A percentile compares a stretch with the other conserved stretches of the same genome.
Conservation (phyloP, 2,329 filamentous ascomycete genomes). For the Sordariomycetes sp. region DNA sequence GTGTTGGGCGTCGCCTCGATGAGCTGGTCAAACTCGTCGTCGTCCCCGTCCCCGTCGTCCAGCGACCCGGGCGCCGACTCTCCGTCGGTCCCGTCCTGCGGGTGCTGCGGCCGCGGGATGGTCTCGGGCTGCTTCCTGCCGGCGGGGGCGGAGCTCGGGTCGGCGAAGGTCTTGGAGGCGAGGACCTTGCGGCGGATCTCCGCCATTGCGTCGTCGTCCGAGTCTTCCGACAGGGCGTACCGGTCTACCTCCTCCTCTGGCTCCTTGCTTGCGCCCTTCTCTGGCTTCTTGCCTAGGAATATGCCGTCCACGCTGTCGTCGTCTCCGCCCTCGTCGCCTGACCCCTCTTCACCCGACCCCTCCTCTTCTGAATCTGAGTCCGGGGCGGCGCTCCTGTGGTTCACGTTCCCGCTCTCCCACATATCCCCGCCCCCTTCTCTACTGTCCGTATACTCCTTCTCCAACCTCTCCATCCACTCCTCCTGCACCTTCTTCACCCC, state of each 20-base stretch:
- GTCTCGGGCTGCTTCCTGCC: constrained; percentile 41
- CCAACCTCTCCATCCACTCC: constrained; percentile 80
- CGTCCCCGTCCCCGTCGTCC: constrained; percentile 47
- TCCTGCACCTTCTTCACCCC: constrained; percentile 76
- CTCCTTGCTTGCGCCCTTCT: constrained; percentile 14
- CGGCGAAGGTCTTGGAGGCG: constrained; percentile 75
- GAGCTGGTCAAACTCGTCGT: constrained; percentile 84
- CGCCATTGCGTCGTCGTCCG: constrained; percentile 77
- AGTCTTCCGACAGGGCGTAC: constrained; percentile 68
- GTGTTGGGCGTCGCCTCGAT: constrained; percentile 86
- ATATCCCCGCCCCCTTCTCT: constrained; percentile 63
- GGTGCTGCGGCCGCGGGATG: constrained; percentile 45
- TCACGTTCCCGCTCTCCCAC: constrained; percentile 87
- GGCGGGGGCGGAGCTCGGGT: constrained; percentile 19
- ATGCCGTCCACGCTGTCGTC: constrained; percentile 44
- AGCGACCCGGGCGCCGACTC: not conserved
- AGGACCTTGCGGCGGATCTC: constrained; percentile 85
- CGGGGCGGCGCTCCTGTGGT: constrained; percentile 30
- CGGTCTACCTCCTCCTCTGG: constrained; percentile 46
- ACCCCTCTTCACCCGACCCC: constrained; percentile 23
- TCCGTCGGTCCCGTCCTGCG: constrained; percentile 40
- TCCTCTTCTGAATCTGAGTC: constrained; percentile 42
- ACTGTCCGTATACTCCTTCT: constrained; percentile 78
- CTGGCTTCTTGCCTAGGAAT: constrained; percentile 46
- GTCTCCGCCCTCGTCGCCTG: constrained; percentile 23